Percentiles rank a stretch among this genome's conserved stretches.
Conservation (phyloP, 2,329 filamentous ascomycete genomes). For the Alternaria consortialis region DNA sequence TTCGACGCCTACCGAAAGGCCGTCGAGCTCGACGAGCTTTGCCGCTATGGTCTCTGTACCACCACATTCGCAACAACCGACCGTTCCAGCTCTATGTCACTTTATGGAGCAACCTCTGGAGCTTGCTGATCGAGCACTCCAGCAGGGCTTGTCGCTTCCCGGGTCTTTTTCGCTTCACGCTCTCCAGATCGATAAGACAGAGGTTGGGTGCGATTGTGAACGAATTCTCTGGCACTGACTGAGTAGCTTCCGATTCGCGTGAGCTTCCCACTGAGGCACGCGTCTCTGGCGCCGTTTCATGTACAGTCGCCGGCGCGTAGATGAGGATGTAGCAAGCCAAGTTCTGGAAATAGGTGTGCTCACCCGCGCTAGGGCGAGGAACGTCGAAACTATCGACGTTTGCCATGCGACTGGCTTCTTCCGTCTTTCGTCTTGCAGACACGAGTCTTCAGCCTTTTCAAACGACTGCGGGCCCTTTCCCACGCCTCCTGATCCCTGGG, state of each 20-base stretch:
- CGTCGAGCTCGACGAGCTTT: neutral
- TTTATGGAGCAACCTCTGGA: conserved; percentile 11
- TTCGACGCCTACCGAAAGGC: neutral
- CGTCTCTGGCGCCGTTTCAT: neutral
- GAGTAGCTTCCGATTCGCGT: neutral
- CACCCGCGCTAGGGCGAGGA: conserved; percentile 11
- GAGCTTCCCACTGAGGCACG: neutral
- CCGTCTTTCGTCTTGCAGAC: conserved; percentile 1
- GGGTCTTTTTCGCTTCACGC: neutral
- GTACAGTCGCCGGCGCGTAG: conserved; percentile 22
- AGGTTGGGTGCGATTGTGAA: neutral
- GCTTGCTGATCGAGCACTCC: conserved; percentile 18
- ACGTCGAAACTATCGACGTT: conserved; percentile 13
- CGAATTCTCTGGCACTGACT: neutral
- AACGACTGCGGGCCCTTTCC: conserved; percentile 28
- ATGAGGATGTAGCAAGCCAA: conserved; percentile 21
- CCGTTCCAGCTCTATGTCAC: neutral
- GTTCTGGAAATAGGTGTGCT: conserved; percentile 10
- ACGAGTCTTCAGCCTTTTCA: conserved; percentile 20
- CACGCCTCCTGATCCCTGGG: conserved; percentile 29
- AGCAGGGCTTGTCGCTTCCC: conserved; percentile 18
- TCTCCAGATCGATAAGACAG: neutral
- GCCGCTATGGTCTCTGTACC: neutral
- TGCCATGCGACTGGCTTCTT: conserved; percentile 12
- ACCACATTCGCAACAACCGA: neutral